phyloP scores from a whole-genome alignment of 768 basidiomycete genomes.

The Saitozyma sp. region DNA sequence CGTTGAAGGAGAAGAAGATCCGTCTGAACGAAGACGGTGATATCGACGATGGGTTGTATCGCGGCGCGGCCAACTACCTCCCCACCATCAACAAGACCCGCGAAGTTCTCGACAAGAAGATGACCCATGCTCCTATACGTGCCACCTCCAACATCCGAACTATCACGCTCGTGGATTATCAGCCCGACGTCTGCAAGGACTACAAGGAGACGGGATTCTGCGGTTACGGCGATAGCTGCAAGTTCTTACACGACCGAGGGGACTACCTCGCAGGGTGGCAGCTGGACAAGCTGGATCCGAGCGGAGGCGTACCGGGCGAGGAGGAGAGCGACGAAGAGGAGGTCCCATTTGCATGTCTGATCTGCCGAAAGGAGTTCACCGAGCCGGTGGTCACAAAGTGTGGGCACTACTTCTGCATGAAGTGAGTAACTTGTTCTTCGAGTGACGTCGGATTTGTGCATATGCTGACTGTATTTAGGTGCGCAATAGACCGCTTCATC shows the following conservation, averaged over 20 bases:
- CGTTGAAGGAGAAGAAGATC: conserved; percentile 74
- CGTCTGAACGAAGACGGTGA: conserved; percentile 62
- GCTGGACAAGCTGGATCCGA: conserved; percentile 84
- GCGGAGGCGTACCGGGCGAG: conserved; percentile 55
- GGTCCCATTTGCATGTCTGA: conserved; percentile 96
- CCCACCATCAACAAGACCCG: conserved; percentile 72
- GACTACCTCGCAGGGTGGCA: conserved; percentile 95
- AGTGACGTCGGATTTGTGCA: neutral
- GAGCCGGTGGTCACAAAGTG: conserved; percentile 95
- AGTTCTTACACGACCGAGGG: conserved; percentile 97
- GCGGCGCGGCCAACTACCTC: conserved; percentile 77
- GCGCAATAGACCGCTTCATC: conserved; percentile 90
- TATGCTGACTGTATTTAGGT: conserved; percentile 51
- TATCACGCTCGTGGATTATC: conserved; percentile 94
- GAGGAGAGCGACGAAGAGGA: conserved; percentile 68
- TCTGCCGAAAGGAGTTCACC: conserved; percentile 90
- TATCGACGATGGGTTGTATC: conserved; percentile 81
- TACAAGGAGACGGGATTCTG: conserved; percentile 99
- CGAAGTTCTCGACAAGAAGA: conserved; percentile 83
- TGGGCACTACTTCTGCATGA: conserved; percentile 92
- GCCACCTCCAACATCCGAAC: conserved; percentile 76
- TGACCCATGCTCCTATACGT: conserved; percentile 73
- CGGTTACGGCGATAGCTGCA: conserved; percentile 98
- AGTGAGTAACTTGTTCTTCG: conserved; percentile 48
- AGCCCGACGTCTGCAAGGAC: conserved; percentile 99